A percentile compares a stretch with the other conserved stretches of the same genome.
phyloP scores from a whole-genome alignment of 495 filamentous ascomycete genomes.

The Tuber umbilicatum region DNA sequence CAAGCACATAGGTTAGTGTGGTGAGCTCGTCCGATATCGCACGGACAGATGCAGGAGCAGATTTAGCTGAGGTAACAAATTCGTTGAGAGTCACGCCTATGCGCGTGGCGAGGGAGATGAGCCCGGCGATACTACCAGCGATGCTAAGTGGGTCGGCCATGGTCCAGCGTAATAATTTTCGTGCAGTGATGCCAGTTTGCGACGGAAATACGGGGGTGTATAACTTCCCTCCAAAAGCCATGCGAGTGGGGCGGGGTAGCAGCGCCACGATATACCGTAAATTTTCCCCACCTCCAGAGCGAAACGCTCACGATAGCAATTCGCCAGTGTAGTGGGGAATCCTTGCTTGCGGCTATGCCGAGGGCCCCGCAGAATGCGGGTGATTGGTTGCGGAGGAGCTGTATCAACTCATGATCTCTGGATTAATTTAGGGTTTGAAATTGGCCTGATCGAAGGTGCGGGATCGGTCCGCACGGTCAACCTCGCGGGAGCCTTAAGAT shows the following conservation, averaged over 20 bases:
- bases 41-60: not conserved
- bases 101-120: not conserved
- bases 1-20: not conserved
- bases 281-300: not conserved
- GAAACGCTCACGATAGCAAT: not conserved
- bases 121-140: not conserved
- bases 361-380: not conserved
- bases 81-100: not conserved
- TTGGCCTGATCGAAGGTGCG: not conserved
- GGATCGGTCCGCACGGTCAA: not conserved
- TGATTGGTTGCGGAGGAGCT: not conserved
- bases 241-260: not conserved
- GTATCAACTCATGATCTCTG: not conserved
- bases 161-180: not conserved
- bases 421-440: too few species aligned
- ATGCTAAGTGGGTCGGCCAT: not conserved
- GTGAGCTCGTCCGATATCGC: not conserved
- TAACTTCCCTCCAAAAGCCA: not conserved
- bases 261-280: not conserved
- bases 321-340: not conserved
- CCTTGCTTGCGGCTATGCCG: not conserved
- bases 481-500: not conserved
- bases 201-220: not conserved
- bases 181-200: too few species aligned
- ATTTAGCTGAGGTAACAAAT: not conserved